Percentiles rank a stretch among this genome's conserved stretches.
These are phyloP conservation scores for Candolleomyces eurysporus DNA, from an alignment of 768 basidiomycete species.

Conservation along the genomic window DNA sequence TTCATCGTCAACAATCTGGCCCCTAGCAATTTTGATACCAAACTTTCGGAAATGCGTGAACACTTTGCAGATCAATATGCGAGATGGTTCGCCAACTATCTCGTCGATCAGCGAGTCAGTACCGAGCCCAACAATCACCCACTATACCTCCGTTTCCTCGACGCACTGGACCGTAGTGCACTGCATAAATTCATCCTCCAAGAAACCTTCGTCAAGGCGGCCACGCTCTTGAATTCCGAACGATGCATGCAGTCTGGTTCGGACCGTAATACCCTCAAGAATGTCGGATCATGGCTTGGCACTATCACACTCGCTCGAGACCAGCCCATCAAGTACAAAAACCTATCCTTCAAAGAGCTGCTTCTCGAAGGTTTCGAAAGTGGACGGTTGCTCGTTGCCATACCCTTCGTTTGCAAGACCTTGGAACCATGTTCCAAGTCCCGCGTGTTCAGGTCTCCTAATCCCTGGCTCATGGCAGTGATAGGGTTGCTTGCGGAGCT, in stretches of 20 bases:
- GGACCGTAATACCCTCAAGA: constrained; percentile 87
- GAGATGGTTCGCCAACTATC: constrained; percentile 96
- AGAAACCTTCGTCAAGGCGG: constrained; percentile 89
- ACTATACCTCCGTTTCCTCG: constrained; percentile 91
- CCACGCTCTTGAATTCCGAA: constrained; percentile 86
- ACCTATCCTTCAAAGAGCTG: constrained; percentile 96
- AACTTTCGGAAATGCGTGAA: constrained; percentile 81
- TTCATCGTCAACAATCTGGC: constrained; percentile 99
- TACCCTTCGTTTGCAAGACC: constrained; percentile 97
- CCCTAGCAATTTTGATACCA: constrained; percentile 87
- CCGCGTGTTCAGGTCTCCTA: constrained; percentile 91
- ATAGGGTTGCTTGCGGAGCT: constrained; percentile 88
- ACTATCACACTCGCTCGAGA: constrained; percentile 90
- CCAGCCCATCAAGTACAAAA: constrained; percentile 88
- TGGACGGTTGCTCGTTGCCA: constrained; percentile 87
- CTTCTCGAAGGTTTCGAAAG: constrained; percentile 93
- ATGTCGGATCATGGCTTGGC: constrained; percentile 93
- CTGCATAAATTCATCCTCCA: constrained; percentile 82
- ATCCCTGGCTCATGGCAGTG: constrained; percentile 98
- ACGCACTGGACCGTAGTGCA: constrained; percentile 66
- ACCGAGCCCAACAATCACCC: constrained; percentile 97
- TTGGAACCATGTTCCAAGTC: constrained; percentile 89
- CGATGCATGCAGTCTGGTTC: constrained; percentile 81
- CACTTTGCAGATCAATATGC: constrained; percentile 82
- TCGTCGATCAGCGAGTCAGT: constrained; percentile 93